Evolutionary conservation across 176 grass and related monocot genomes (phyloP).

Genomic region (Aegilops longissima): DNA sequence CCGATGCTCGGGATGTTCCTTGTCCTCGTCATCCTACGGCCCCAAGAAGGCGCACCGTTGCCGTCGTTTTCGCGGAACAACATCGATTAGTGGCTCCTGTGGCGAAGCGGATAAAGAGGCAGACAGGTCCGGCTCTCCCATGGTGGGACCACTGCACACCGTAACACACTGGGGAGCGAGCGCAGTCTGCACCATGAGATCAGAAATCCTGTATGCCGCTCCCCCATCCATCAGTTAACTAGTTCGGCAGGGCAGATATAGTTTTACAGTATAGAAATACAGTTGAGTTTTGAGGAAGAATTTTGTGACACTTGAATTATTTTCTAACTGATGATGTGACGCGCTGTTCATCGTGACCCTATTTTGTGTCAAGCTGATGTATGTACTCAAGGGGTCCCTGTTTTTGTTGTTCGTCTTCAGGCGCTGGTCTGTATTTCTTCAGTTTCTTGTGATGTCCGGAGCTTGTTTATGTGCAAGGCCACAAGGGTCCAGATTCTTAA

Average conservation of each 20-base stretch:
- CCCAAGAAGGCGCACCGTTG: conserved; percentile 81
- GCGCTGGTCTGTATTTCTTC: neutral
- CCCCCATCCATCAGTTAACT: conserved; percentile 21
- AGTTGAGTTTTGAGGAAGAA: conserved; percentile 8
- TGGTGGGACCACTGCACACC: neutral
- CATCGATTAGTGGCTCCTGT: conserved; percentile 50
- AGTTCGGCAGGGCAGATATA: conserved; percentile 16
- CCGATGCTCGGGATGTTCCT: conserved; percentile 96
- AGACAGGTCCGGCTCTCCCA: neutral
- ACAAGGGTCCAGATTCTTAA: neutral
- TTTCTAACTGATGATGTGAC: neutral
- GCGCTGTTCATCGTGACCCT: neutral
- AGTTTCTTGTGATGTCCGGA: neutral
- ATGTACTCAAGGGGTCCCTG: neutral
- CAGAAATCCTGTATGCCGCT: neutral
- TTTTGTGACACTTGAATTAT: conserved; percentile 27
- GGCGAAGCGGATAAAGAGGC: neutral
- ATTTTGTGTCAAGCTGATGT: neutral
- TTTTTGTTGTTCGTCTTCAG: neutral
- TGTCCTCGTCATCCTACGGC: conserved; percentile 80
- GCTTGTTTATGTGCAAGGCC: neutral
- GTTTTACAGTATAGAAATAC: conserved; percentile 26
- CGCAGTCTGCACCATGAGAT: conserved; percentile 16
- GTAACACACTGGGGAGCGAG: conserved; percentile 16
- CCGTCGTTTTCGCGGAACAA: conserved; percentile 93